A percentile compares a stretch with the other conserved stretches of the same genome.
These are phyloP conservation scores for Plasmodium adleri DNA, from an alignment of 169 alveolate species.

Conservation along the genomic window DNA sequence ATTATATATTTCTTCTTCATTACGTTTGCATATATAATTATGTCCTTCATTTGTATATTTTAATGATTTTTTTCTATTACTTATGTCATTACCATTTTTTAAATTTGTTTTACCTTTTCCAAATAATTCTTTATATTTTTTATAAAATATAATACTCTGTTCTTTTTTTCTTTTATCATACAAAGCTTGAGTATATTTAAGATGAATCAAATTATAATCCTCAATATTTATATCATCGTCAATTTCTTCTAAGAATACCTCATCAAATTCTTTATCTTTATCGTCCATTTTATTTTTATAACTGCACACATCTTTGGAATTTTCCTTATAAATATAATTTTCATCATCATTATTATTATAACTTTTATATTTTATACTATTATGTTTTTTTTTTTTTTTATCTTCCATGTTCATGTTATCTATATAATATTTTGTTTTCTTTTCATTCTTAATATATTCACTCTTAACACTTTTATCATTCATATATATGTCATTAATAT, in stretches of 20 bases:
- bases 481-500: background rate
- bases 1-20: background rate
- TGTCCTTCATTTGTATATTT: background rate
- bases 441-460: no score
- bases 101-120: background rate
- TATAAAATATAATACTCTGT: background rate
- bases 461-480: no score
- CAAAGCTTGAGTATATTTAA: background rate
- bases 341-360: background rate
- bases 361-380: background rate
- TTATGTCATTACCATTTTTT: constrained; percentile 7
- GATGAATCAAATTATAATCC: background rate
- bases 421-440: no score
- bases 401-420: background rate
- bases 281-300: background rate
- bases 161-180: constrained; percentile 14
- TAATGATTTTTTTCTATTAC: background rate
- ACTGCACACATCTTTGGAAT: background rate
- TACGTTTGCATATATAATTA: background rate
- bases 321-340: background rate
- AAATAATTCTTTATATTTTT: constrained; percentile 25
- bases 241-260: background rate
- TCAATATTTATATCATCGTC: background rate
- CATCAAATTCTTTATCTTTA: background rate
- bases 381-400: background rate